These are phyloP conservation scores for Penicillium psychrosexuale DNA, from an alignment of 2,329 filamentous ascomycete species.

Conservation along the genomic window DNA sequence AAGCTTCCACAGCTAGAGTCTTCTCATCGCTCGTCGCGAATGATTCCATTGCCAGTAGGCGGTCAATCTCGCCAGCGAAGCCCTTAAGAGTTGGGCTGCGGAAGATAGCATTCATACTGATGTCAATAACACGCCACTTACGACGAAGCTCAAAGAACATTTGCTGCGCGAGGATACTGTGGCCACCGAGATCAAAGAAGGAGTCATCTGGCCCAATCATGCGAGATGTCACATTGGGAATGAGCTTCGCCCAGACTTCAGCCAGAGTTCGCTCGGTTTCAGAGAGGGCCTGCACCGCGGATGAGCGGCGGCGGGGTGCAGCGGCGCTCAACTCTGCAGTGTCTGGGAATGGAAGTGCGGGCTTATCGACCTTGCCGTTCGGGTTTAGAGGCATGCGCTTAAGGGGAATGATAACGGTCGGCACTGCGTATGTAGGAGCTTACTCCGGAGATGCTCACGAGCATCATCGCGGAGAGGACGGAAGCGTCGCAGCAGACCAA, in stretches of 20 bases:
- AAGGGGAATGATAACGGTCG: slow-evolving; percentile 69
- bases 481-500: slow-evolving; percentile 59
- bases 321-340: slow-evolving; percentile 62
- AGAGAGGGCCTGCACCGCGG: slow-evolving; percentile 46
- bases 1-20: slow-evolving; percentile 42
- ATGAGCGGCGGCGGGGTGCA: slow-evolving; percentile 50
- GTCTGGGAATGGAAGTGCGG: slow-evolving; percentile 76
- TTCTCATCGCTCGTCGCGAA: slow-evolving; percentile 42
- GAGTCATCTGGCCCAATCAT: slow-evolving; percentile 61
- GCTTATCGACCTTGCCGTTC: slow-evolving; percentile 82
- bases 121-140: slow-evolving; percentile 60
- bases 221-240: slow-evolving; percentile 64
- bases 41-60: slow-evolving; percentile 47
- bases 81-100: slow-evolving; percentile 60
- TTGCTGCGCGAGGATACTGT: slow-evolving; percentile 77
- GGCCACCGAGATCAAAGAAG: slow-evolving; percentile 79
- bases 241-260: slow-evolving; percentile 68
- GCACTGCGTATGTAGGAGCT: slow-evolving; percentile 72
- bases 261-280: slow-evolving; percentile 67
- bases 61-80: slow-evolving; percentile 57
- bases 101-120: slow-evolving; percentile 70
- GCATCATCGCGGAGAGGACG: slow-evolving; percentile 58
- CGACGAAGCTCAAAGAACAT: slow-evolving; percentile 69
- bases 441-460: slow-evolving; percentile 66
- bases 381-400: slow-evolving; percentile 73